These are phyloP conservation scores for Helicostylum pulchrum DNA, from an alignment of 192 early-diverging fungal species.

Conservation along the genomic window DNA sequence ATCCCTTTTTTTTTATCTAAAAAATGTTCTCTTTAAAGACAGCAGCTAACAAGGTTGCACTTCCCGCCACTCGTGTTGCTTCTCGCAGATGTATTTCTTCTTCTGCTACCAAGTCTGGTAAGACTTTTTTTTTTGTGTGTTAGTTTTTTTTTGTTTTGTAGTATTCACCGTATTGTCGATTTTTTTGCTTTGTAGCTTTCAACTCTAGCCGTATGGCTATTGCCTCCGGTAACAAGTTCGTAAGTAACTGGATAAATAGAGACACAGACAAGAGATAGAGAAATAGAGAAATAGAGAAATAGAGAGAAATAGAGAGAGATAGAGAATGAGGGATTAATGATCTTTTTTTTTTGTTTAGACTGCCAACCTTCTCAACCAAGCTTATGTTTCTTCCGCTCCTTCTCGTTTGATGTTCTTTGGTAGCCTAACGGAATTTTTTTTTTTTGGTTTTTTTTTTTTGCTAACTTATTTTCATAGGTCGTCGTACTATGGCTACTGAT, in stretches of 20 bases:
- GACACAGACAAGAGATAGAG: not conserved
- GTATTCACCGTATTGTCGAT: not conserved
- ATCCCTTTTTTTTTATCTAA: not conserved
- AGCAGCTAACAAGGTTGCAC: constrained; percentile 30
- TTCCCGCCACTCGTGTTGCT: constrained; percentile 36
- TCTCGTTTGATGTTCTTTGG: constrained; percentile 31
- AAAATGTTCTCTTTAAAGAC: constrained; percentile 41
- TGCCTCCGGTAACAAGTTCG: constrained; percentile 32
- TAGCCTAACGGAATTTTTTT: not conserved
- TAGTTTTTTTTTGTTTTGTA: not conserved
- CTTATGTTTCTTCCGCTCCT: constrained; percentile 32
- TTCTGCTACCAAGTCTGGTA: constrained; percentile 29
- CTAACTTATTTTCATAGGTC: constrained; percentile 12
- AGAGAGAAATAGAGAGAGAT: not conserved
- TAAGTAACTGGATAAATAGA: not conserved
- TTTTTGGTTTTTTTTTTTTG: not conserved
- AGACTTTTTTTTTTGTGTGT: constrained; percentile 1
- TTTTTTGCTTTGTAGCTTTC: constrained; percentile 11
- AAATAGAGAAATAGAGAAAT: not conserved
- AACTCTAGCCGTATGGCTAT: constrained; percentile 28
- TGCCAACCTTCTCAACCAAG: constrained; percentile 31
- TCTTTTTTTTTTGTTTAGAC: constrained; percentile 5
- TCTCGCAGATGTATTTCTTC: constrained; percentile 30
- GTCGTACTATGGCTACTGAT: constrained; percentile 48
- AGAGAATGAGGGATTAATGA: too few species aligned